These are phyloP conservation scores for Termitomyces sp. DNA, from an alignment of 768 basidiomycete genomes.

Conservation along the genomic window DNA sequence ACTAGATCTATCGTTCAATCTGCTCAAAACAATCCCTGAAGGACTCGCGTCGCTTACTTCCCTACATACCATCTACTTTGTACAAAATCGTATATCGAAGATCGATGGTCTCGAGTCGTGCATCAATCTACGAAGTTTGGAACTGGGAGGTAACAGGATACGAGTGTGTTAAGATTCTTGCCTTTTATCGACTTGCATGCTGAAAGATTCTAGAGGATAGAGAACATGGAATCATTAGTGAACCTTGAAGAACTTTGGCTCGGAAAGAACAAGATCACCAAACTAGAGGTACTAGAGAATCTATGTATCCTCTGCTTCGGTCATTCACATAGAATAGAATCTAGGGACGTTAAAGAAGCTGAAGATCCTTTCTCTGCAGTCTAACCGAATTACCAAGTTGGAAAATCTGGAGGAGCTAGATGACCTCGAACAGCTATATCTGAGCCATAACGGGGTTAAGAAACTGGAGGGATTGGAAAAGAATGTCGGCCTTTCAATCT, in stretches of 20 bases:
- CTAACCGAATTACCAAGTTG: slow-evolving; percentile 88
- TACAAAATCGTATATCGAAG: slow-evolving; percentile 90
- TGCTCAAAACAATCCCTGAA: slow-evolving; percentile 71
- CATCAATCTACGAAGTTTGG: slow-evolving; percentile 70
- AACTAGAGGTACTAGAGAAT: slow-evolving; percentile 64
- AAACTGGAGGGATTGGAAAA: slow-evolving; percentile 81
- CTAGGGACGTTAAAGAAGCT: slow-evolving; percentile 68
- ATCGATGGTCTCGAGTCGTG: slow-evolving; percentile 66
- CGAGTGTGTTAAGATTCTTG: slow-evolving; percentile 50
- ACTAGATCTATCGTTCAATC: slow-evolving; percentile 94
- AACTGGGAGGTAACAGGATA: slow-evolving; percentile 91
- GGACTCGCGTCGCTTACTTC: slow-evolving; percentile 54
- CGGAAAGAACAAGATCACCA: slow-evolving; percentile 95
- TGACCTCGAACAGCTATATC: slow-evolving; percentile 84
- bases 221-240: slow-evolving; percentile 75
- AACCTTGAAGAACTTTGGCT: slow-evolving; percentile 94
- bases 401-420: slow-evolving; percentile 75
- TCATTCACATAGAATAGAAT: slow-evolving; percentile 45
- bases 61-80: slow-evolving; percentile 84
- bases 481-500: slow-evolving; percentile 53
- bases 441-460: slow-evolving; percentile 91
- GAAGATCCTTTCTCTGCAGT: slow-evolving; percentile 86
- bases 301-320: neutral
- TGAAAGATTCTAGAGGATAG: slow-evolving; percentile 65
- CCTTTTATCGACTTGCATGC: neutral